Evolutionary conservation across 805 yeast genomes (phyloP).

Genomic region (Hanseniaspora mollemarum): DNA sequence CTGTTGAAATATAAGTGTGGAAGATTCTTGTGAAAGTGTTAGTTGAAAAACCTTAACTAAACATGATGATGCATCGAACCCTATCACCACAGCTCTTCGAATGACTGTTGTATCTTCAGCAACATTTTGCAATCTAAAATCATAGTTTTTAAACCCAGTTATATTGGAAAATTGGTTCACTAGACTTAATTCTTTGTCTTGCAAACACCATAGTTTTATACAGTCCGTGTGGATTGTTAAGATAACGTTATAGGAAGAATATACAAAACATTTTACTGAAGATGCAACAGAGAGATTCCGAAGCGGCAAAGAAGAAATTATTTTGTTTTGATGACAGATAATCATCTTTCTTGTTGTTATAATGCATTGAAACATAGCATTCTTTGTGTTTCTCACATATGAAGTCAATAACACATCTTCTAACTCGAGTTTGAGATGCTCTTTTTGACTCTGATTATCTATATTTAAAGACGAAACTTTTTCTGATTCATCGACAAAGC

Average conservation of each 20-base stretch:
- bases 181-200: background rate
- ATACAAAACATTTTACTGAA: background rate
- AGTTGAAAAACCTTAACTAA: background rate
- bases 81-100: background rate
- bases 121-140: constrained; percentile 3
- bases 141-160: background rate
- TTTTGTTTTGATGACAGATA: background rate
- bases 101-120: background rate
- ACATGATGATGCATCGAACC: background rate
- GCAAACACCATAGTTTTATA: constrained; percentile 2
- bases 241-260: background rate
- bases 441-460: background rate
- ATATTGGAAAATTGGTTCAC: background rate
- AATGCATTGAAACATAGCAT: background rate
- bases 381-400: background rate
- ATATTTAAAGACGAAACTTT: background rate
- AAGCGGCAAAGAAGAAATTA: background rate
- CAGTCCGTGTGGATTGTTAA: background rate
- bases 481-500: no score
- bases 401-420: background rate
- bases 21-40: background rate
- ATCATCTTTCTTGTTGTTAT: background rate
- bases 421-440: background rate
- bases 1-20: constrained; percentile 6
- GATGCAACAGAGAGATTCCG: no score